phyloP scores from a whole-genome alignment of 2,329 filamentous ascomycete species.

The Macrophomina tecta region DNA sequence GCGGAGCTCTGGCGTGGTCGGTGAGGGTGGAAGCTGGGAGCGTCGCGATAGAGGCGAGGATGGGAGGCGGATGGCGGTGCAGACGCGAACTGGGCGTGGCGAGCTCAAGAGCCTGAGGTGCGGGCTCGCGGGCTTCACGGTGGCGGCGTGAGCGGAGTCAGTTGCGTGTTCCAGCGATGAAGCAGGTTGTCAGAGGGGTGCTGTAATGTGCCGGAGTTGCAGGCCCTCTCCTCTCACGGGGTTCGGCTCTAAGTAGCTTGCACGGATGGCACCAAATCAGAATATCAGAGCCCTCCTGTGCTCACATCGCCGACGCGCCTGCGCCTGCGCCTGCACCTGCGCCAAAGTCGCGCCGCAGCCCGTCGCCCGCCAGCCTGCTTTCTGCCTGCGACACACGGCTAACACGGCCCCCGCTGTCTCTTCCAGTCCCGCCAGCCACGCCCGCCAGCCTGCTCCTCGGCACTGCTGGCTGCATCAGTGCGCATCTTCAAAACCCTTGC shows the following conservation, averaged over 20 bases:
- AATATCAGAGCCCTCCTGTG: slow-evolving; percentile 13
- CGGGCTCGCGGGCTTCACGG: slow-evolving; percentile 19
- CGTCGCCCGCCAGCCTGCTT: not conserved
- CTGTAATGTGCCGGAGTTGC: slow-evolving; percentile 21
- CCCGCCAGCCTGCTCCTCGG: not conserved
- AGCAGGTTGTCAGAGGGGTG: slow-evolving; percentile 24
- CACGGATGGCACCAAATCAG: slow-evolving; percentile 24
- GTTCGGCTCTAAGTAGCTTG: slow-evolving; percentile 22
- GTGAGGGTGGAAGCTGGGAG: slow-evolving; percentile 14
- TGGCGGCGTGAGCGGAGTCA: slow-evolving; percentile 23
- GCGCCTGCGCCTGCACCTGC: slow-evolving; percentile 5
- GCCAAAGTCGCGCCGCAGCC: slow-evolving; percentile 17
- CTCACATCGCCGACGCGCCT: slow-evolving; percentile 19
- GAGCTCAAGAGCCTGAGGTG: slow-evolving; percentile 11
- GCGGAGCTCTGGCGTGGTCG: slow-evolving; percentile 24
- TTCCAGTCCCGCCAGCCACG: not conserved
- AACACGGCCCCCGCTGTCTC: slow-evolving; percentile 8
- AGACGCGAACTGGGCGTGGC: slow-evolving; percentile 19
- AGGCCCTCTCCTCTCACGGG: not conserved
- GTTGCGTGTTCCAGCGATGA: slow-evolving; percentile 25
- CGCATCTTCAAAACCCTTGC: slow-evolving; percentile 27
- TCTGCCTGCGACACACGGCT: slow-evolving; percentile 18
- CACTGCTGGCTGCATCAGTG: slow-evolving; percentile 13
- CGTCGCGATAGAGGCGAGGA: slow-evolving; percentile 20
- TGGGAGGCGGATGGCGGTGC: slow-evolving; percentile 11